Base-by-base conservation (phyloP, 805 yeast genomes). In the Ogataea pini region DNA sequence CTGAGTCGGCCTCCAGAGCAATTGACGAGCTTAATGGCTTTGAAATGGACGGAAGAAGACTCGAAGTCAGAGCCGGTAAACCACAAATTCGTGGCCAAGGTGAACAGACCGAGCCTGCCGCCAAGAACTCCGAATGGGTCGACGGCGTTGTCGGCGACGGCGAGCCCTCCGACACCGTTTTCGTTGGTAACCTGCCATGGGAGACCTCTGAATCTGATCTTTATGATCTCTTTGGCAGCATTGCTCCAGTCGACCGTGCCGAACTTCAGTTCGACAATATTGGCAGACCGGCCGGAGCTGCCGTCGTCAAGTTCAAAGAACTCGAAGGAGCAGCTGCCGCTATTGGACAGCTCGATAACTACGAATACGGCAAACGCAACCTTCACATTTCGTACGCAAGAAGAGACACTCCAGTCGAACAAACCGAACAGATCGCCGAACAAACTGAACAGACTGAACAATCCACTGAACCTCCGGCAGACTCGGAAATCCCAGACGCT, bases 191-290 rank as follows among this genome's bases (percentile, higher is more conserved):
- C 71, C 73, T 92, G 62, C 98, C 98, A 25, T 89, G 80, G 76
- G 85, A 90, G 44, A 91, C 97, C n/a, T 80, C 89, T 27, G 83
- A 84, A 56, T 83, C 85, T 49, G 97, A 92, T 68, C 76, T 92
- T 55, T 80, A 75, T 55, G 97, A 91, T 56, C 76, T 92, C 50
- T 91, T 91, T 64, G 92, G 85, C 64, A 85, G 92, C 31, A 80
- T 90, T 46, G 96, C 96, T 18, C 71, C 78, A 42, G 89, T 92
- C 14, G 72, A 68, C 34, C 77, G 76, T 36, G 96, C 97, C 17
- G 96, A 89, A 65, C 75, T 92, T 51, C 88, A 83, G 64, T 78
- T 67, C 59, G 77, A 77, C 54, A 63, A 73, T 3, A 68, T 70
- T 31, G 92, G 92, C 32, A 77, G 83, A 61, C 82, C 96, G 14